phyloP scores from a whole-genome alignment of 768 basidiomycete genomes.

The Termitomyces sp. region DNA sequence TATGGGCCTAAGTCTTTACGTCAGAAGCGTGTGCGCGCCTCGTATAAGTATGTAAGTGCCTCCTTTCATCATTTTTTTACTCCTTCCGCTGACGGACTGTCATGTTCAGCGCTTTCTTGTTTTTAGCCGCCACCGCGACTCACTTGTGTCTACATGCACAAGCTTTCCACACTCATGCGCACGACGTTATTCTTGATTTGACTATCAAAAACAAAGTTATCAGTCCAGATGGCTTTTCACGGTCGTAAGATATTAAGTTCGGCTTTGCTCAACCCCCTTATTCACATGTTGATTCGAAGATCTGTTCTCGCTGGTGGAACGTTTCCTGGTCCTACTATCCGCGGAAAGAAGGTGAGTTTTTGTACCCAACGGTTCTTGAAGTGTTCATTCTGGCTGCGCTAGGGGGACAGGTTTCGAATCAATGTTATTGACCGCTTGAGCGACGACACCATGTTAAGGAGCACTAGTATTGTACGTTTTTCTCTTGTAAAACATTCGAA shows the following conservation, averaged over 20 bases:
- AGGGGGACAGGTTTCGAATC: constrained; percentile 21
- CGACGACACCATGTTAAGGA: constrained; percentile 20
- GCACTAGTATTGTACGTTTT: constrained; percentile 20
- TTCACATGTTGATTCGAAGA: neutral
- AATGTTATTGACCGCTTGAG: constrained; percentile 21
- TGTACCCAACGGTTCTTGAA: neutral
- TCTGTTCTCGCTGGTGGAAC: constrained; percentile 7
- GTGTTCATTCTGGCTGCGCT: neutral
- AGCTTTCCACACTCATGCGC: neutral
- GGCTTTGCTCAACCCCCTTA: neutral
- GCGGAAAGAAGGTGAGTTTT: constrained; percentile 4
- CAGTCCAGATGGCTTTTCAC: constrained; percentile 38
- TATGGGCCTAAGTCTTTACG: too few relatives aligned
- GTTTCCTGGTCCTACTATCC: constrained; percentile 7
- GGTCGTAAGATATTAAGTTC: constrained; percentile 1
- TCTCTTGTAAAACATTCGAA: neutral
- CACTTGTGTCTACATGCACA: neutral
- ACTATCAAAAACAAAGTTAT: constrained; percentile 53
- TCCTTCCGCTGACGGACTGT: neutral
- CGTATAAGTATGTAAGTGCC: too few relatives aligned
- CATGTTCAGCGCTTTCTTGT: neutral
- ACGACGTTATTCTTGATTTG: constrained; percentile 42
- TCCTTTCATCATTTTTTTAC: neutral
- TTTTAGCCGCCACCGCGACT: neutral
- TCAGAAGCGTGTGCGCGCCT: too few relatives aligned